Evolutionary conservation across 176 grass and related monocot genomes (phyloP).

Genomic region (Oryza australiensis): DNA sequence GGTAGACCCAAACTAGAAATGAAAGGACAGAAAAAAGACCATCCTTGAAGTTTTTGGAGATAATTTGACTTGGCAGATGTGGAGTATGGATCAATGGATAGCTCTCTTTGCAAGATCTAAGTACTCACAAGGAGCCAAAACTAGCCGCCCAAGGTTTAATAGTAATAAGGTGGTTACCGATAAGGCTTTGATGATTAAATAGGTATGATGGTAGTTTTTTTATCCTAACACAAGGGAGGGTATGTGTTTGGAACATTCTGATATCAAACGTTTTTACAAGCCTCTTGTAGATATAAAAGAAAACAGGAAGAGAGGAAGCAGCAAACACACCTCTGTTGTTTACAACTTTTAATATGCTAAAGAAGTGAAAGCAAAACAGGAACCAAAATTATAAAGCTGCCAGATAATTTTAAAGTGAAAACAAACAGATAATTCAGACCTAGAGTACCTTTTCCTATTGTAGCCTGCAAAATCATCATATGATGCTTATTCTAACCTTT

Average conservation of each 20-base stretch:
- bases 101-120: constrained; percentile 26
- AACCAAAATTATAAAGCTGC: constrained; percentile 51
- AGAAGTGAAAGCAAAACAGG: constrained; percentile 43
- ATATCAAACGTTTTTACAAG: constrained; percentile 30
- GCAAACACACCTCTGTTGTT: constrained; percentile 25
- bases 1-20: background rate
- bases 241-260: background rate
- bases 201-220: constrained; percentile 35
- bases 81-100: constrained; percentile 22
- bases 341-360: constrained; percentile 45
- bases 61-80: background rate
- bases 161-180: constrained; percentile 44
- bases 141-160: constrained; percentile 33
- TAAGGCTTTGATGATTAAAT: constrained; percentile 50
- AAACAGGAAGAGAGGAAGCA: constrained; percentile 27
- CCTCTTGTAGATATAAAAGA: constrained; percentile 51
- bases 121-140: constrained; percentile 44
- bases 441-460: constrained; percentile 34
- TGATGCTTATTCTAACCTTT: constrained; percentile 29
- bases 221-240: constrained; percentile 24
- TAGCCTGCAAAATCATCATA: constrained; percentile 31
- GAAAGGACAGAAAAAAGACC: background rate
- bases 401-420: constrained; percentile 46
- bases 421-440: constrained; percentile 35
- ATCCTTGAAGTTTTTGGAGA: background rate